Evolutionary conservation across 192 early-diverging fungal genomes (phyloP).

Genomic region (Coemansia sp.): DNA sequence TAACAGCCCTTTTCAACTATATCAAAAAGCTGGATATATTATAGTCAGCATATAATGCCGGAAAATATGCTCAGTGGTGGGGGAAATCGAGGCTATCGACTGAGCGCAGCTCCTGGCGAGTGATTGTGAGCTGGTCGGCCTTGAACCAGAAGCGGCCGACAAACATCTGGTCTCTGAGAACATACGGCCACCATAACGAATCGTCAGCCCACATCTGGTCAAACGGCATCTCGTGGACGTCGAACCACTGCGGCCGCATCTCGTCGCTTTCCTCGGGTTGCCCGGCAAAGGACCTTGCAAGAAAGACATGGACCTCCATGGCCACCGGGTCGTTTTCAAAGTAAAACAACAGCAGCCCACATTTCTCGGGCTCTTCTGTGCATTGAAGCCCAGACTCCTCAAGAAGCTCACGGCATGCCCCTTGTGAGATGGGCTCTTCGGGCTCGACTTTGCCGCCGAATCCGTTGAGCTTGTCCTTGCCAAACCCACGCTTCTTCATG

Average conservation of each 20-base stretch:
- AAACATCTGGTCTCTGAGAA: slow-evolving; percentile 50
- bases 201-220: slow-evolving; percentile 76
- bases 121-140: slow-evolving; percentile 39
- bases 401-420: slow-evolving; percentile 64
- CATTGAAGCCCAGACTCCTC: slow-evolving; percentile 60
- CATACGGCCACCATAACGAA: slow-evolving; percentile 61
- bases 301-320: slow-evolving; percentile 69
- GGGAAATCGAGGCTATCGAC: slow-evolving; percentile 17
- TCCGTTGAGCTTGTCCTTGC: slow-evolving; percentile 65
- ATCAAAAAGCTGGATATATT: too few relatives aligned
- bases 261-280: slow-evolving; percentile 66
- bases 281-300: slow-evolving; percentile 49
- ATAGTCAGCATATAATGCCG: too few relatives aligned
- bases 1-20: too few relatives aligned
- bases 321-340: slow-evolving; percentile 63
- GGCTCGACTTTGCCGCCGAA: slow-evolving; percentile 81
- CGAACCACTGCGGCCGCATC: slow-evolving; percentile 76
- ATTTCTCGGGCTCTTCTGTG: slow-evolving; percentile 36
- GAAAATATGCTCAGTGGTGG: not conserved
- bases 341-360: slow-evolving; percentile 63
- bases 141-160: slow-evolving; percentile 56
- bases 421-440: slow-evolving; percentile 62
- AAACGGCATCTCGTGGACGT: slow-evolving; percentile 59
- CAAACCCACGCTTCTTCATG: slow-evolving; percentile 82
- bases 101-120: slow-evolving; percentile 13